Conservation (phyloP, 352 stramenopile genomes). For the Globisporangium spinosum region DNA sequence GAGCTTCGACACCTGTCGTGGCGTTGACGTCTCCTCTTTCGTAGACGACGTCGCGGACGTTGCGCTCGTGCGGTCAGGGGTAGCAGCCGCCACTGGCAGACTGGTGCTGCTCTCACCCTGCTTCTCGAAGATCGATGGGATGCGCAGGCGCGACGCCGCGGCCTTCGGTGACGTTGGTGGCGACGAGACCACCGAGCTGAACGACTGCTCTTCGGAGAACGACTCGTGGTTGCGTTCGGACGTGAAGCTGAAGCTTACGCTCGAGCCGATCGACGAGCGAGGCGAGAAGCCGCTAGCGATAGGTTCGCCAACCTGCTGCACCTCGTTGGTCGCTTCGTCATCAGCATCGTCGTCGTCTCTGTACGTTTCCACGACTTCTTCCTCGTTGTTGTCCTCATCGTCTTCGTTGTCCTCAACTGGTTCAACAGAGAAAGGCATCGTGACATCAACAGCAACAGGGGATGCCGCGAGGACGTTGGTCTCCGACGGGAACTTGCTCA, state of each 20-base stretch:
- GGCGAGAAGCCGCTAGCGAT: constrained; percentile 12
- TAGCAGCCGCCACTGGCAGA: not conserved
- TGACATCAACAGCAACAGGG: constrained; percentile 1
- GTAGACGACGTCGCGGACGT: constrained; percentile 26
- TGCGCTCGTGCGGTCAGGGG: constrained; percentile 17
- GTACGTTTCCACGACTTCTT: constrained; percentile 12
- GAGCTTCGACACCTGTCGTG: constrained; percentile 17
- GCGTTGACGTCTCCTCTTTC: constrained; percentile 23
- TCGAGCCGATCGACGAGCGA: constrained; percentile 15
- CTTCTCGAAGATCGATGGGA: constrained; percentile 54
- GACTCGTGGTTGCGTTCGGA: constrained; percentile 20
- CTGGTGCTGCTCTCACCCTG: constrained; percentile 16
- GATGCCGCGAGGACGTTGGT: constrained; percentile 17
- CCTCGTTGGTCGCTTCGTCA: not conserved
- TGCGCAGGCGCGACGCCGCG: constrained; percentile 36
- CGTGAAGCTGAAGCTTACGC: constrained; percentile 23
- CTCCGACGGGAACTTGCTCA: constrained; percentile 59
- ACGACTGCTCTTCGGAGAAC: constrained; percentile 17
- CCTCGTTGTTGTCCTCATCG: constrained; percentile 12
- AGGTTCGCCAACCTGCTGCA: not conserved
- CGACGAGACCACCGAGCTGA: constrained; percentile 17
- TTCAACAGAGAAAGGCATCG: not conserved
- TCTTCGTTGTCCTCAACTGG: not conserved
- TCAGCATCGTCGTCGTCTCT: constrained; percentile 3
- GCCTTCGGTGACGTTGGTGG: constrained; percentile 19